These are phyloP conservation scores for Fusarium nodosum DNA, from an alignment of 2,329 filamentous ascomycete genomes.

Conservation along the genomic window DNA sequence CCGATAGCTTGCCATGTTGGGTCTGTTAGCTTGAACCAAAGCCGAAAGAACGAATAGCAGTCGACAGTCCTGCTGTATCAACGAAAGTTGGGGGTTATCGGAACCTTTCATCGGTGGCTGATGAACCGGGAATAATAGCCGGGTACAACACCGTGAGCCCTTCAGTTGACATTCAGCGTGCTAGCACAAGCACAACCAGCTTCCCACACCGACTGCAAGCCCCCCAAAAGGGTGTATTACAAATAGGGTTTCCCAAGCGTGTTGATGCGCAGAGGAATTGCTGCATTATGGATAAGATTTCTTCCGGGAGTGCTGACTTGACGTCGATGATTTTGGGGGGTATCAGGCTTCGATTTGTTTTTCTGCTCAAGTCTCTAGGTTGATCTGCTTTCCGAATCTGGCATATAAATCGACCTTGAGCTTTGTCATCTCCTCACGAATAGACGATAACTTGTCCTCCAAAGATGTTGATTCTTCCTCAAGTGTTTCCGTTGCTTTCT, in stretches of 20 bases:
- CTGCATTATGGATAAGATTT: slow-evolving; percentile 44
- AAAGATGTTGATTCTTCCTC: slow-evolving; percentile 81
- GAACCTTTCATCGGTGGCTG: slow-evolving; percentile 18
- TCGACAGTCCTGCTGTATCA: slow-evolving; percentile 24
- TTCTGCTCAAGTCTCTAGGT: slow-evolving; percentile 81
- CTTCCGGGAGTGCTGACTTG: slow-evolving; percentile 29
- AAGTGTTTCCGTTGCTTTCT: slow-evolving; percentile 76
- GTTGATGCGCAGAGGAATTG: slow-evolving; percentile 30
- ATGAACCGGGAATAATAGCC: slow-evolving; percentile 32
- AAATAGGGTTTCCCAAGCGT: slow-evolving; percentile 28
- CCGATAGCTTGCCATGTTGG: slow-evolving; percentile 23
- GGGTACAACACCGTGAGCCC: slow-evolving; percentile 22
- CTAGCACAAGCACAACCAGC: slow-evolving; percentile 19
- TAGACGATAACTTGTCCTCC: slow-evolving; percentile 79
- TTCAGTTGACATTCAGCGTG: slow-evolving; percentile 21
- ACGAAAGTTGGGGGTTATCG: slow-evolving; percentile 22
- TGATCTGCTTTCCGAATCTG: slow-evolving; percentile 96
- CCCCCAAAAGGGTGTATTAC: slow-evolving; percentile 36
- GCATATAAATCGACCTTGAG: slow-evolving; percentile 95
- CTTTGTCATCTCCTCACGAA: slow-evolving; percentile 88
- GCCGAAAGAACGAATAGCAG: slow-evolving; percentile 33
- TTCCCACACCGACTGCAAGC: slow-evolving; percentile 37
- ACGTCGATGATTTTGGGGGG: slow-evolving; percentile 23
- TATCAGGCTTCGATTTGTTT: slow-evolving; percentile 39
- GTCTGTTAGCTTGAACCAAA: slow-evolving; percentile 27